Conservation (phyloP, 148 eudicot genomes). For the Selenicereus undatus region DNA sequence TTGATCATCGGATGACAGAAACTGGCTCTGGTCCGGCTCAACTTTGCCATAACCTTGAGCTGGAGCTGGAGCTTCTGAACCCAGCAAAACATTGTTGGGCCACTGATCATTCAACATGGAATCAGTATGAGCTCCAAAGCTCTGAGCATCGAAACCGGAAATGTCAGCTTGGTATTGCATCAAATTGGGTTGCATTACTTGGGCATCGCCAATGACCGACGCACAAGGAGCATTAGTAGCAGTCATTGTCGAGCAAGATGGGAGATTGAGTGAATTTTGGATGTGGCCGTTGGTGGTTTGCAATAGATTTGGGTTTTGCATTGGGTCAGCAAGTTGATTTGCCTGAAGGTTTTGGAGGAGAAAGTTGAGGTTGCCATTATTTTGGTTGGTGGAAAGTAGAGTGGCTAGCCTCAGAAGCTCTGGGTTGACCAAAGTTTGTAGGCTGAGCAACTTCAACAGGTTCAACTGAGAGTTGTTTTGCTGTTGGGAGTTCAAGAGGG, state of each 20-base stretch:
- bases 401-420: neutral
- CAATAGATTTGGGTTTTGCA: neutral
- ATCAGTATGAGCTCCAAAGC: neutral
- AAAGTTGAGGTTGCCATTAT: neutral
- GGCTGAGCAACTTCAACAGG: conserved; percentile 6
- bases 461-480: conserved; percentile 1
- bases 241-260: conserved; percentile 4
- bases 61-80: neutral
- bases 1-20: neutral
- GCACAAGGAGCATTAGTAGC: neutral
- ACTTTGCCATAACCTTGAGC: neutral
- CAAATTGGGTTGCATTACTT: neutral
- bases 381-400: neutral
- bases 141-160: neutral
- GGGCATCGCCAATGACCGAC: neutral
- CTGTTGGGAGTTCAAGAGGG: neutral
- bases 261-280: neutral
- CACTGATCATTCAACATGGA: neutral
- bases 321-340: neutral
- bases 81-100: neutral
- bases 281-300: neutral
- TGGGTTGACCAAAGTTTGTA: conserved; percentile 8
- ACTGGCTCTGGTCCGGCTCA: neutral
- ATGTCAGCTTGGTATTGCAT: neutral
- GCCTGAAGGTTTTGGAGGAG: neutral